Conservation (phyloP, 2,329 filamentous ascomycete genomes). For the Bipolaris oryzae region DNA sequence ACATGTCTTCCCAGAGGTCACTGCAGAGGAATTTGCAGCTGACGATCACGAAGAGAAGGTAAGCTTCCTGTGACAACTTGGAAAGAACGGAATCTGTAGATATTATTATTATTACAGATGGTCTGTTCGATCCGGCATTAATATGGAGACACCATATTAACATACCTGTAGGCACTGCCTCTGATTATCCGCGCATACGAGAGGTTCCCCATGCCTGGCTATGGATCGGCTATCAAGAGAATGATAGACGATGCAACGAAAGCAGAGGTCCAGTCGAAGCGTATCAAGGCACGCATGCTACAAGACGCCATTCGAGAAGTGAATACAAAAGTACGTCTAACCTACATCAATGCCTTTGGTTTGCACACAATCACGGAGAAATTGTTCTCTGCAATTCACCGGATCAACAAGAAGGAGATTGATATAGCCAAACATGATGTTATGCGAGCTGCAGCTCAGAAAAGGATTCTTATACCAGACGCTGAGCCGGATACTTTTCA, state of each 20-base stretch:
- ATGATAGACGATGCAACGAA: not conserved
- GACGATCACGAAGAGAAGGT: not conserved
- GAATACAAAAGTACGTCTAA: not conserved
- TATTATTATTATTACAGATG: not conserved
- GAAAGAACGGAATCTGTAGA: not conserved
- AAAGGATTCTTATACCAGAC: not conserved
- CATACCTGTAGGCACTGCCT: not conserved
- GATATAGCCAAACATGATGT: not conserved
- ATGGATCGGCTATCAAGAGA: not conserved
- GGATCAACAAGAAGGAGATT: slow-evolving; percentile 8
- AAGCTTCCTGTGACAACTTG: not conserved
- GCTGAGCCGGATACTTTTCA: not conserved
- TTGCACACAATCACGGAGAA: not conserved
- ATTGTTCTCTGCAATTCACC: not conserved
- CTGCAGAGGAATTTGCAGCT: not conserved
- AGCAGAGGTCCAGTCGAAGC: not conserved
- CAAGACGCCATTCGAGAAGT: not conserved
- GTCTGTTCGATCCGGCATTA: not conserved
- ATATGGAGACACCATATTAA: not conserved
- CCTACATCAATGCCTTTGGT: not conserved
- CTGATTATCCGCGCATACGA: not conserved
- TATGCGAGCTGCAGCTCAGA: not conserved
- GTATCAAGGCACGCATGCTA: not conserved
- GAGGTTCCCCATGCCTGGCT: not conserved
- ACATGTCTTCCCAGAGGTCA: not conserved